Conservation (phyloP, 2,329 filamentous ascomycete species). For the Epichloe uncinata region DNA sequence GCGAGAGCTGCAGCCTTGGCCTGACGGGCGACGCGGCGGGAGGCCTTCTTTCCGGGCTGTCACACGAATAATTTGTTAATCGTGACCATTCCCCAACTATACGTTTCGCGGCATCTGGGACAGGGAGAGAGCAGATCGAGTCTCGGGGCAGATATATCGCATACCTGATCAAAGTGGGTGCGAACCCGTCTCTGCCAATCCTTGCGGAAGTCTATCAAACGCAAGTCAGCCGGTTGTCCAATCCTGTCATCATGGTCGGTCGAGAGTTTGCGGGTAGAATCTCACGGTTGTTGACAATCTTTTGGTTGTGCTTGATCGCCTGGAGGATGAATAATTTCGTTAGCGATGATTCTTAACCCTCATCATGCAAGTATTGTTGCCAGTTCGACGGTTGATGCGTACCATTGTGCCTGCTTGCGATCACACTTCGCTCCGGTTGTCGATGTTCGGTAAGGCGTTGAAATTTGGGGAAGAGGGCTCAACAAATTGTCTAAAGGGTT, state of each 20-base stretch:
- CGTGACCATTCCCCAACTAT: neutral
- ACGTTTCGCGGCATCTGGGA: neutral
- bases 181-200: conserved; percentile 99
- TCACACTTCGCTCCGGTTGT: conserved; percentile 33
- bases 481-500: conserved; percentile 29
- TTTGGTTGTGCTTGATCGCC: conserved; percentile 99
- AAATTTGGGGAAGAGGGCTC: conserved; percentile 24
- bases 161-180: conserved; percentile 99
- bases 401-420: conserved; percentile 44
- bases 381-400: conserved; percentile 17
- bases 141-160: conserved; percentile 11
- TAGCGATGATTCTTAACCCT: conserved; percentile 17
- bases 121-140: neutral
- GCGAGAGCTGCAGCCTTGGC: conserved; percentile 91
- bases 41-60: conserved; percentile 90
- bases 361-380: conserved; percentile 8
- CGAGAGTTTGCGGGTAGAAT: conserved; percentile 3
- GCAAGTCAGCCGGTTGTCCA: conserved; percentile 23
- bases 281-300: conserved; percentile 92
- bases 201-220: conserved; percentile 80
- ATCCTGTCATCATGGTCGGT: conserved; percentile 17
- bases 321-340: conserved; percentile 21
- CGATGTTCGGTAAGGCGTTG: conserved; percentile 26
- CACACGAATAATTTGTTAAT: neutral
- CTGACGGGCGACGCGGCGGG: conserved; percentile 80